These are phyloP conservation scores for Coprinopsis cinerea DNA, from an alignment of 768 basidiomycete species.

Conservation along the genomic window DNA sequence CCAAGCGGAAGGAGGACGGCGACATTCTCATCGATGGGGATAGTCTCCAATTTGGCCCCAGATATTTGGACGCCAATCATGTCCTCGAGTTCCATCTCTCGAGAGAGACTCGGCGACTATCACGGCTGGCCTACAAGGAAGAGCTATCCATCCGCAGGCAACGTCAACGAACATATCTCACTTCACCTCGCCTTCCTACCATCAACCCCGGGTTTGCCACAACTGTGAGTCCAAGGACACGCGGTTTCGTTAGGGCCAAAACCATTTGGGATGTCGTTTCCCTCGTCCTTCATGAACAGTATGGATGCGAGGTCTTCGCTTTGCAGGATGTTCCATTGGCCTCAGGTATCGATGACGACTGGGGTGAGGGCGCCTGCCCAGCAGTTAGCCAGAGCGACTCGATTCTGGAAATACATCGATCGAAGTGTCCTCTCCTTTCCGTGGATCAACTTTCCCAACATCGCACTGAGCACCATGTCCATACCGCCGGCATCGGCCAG, in stretches of 20 bases:
- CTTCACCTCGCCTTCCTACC: not conserved
- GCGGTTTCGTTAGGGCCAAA: conserved; percentile 1
- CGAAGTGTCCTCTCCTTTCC: not conserved
- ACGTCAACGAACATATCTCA: not conserved
- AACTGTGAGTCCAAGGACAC: conserved; percentile 3
- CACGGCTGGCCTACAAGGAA: conserved; percentile 7
- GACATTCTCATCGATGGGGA: not conserved
- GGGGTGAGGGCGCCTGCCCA: not conserved
- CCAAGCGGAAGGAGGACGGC: not conserved
- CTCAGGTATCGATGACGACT: not conserved
- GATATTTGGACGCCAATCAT: conserved; percentile 35
- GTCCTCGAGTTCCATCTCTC: conserved; percentile 46
- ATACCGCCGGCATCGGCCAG: not conserved
- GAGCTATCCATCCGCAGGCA: not conserved
- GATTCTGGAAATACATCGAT: not conserved
- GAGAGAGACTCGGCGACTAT: conserved; percentile 20
- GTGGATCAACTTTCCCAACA: not conserved
- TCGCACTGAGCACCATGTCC: not conserved
- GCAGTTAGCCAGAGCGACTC: not conserved
- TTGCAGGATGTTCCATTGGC: not conserved
- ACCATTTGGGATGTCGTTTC: conserved; percentile 40
- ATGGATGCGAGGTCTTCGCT: conserved; percentile 33
- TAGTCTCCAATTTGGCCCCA: conserved; percentile 10
- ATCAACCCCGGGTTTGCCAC: conserved; percentile 5
- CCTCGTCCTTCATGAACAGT: conserved; percentile 32